Base-by-base conservation (phyloP, 1,284 basidiomycete genomes). In the Jaminaea rosea region DNA sequence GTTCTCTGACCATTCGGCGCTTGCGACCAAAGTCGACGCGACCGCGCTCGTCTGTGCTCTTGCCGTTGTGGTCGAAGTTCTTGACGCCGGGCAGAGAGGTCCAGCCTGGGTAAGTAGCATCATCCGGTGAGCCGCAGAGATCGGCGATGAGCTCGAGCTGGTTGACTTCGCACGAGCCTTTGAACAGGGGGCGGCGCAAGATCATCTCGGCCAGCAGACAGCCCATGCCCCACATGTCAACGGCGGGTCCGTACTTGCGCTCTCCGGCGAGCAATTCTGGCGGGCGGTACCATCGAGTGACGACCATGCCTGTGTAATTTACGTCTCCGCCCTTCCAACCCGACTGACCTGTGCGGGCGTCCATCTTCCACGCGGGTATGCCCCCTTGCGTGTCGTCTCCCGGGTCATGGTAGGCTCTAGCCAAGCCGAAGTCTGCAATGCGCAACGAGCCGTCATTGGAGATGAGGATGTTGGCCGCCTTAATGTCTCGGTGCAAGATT, bases 151-250 rank as follows among this genome's bases (percentile, higher is more conserved):
- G 84, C 68, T 86, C 83, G 8, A 94, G 77, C 74, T 98, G 94
- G 74, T 94, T 87, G 23, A 90, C 78, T 69, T 98, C 94, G 13
- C 85, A 85, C 6, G 81, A 81, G 15, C 93, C 93, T 7, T 85
- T 84, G 53, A 98, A 80, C 55, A 99, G 88, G 0, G 94, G 92
- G 53, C 82, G 80, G 44, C 85, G 82, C 58, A 82, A 81, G 75
- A 91, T 92, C 90, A 98, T 97, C 76, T 98, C 93, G 23, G 87
- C 93, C 15, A 98, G 78, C 29, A 98, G 88, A 75, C 92, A 91
- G 81, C 92, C 93, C 47, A 97, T 83, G n/a, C 92, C 91, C 94
- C 93, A 99, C 73, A 98, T 84, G 75, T 99, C 93, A 46, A 99
- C 86, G 59, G 91, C 88, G 0, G 88, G 87, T 3, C 88, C 88